A percentile compares a stretch with the other conserved stretches of the same genome.
Evolutionary conservation across 2,329 filamentous ascomycete species (phyloP).

Genomic region (Colletotrichum neosansevieriae): DNA sequence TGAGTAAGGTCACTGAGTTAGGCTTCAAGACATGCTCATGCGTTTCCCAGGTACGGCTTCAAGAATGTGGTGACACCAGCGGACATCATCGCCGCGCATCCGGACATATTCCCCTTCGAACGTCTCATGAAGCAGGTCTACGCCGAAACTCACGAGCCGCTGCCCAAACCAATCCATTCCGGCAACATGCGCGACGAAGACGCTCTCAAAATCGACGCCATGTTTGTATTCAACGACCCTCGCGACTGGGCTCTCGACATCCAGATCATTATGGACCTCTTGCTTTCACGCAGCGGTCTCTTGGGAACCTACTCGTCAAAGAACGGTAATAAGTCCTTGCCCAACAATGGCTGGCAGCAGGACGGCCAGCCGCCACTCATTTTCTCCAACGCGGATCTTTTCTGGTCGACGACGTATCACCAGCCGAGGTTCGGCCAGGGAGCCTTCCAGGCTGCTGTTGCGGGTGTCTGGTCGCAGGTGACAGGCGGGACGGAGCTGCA

Average conservation of each 20-base stretch:
- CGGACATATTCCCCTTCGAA: slow-evolving; percentile 86
- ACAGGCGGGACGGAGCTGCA: slow-evolving; percentile 73
- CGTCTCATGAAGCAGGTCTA: slow-evolving; percentile 74
- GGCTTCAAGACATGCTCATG: slow-evolving; percentile 20
- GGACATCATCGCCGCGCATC: slow-evolving; percentile 82
- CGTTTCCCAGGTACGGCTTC: slow-evolving; percentile 72
- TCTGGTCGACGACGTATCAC: slow-evolving; percentile 89
- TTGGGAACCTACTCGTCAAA: slow-evolving; percentile 82
- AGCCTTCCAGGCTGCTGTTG: slow-evolving; percentile 85
- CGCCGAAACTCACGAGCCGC: slow-evolving; percentile 64
- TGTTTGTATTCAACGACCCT: slow-evolving; percentile 96
- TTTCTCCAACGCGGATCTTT: slow-evolving; percentile 90
- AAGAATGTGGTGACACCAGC: slow-evolving; percentile 85
- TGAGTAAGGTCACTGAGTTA: slow-evolving; percentile 53
- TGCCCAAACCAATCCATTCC: slow-evolving; percentile 64
- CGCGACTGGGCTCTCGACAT: slow-evolving; percentile 95
- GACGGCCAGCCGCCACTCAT: slow-evolving; percentile 85
- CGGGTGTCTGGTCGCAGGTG: slow-evolving; percentile 81
- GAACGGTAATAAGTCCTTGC: slow-evolving; percentile 74
- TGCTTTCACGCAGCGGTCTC: slow-evolving; percentile 82
- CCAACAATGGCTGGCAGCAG: slow-evolving; percentile 83
- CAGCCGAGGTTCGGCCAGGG: slow-evolving; percentile 92
- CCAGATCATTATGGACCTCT: slow-evolving; percentile 84
- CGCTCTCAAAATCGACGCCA: slow-evolving; percentile 83
- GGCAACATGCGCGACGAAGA: slow-evolving; percentile 52